These are phyloP conservation scores for Calonectria honghensis DNA, from an alignment of 2,329 filamentous ascomycete species.

Conservation along the genomic window DNA sequence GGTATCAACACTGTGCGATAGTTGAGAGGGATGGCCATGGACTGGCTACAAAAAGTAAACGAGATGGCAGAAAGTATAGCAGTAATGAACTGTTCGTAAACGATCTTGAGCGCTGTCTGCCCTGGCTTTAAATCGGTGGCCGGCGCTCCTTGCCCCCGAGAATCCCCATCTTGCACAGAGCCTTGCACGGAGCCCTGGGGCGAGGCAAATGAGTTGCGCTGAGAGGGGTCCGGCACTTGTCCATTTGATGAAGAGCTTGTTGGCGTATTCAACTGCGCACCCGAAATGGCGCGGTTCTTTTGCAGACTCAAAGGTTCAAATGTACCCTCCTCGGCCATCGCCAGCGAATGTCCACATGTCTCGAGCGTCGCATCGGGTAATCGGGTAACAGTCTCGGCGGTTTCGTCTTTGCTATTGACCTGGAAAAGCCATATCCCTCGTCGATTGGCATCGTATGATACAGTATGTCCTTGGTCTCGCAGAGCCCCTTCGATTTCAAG, in stretches of 20 bases:
- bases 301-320: slow-evolving; percentile 71
- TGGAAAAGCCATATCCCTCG: slow-evolving; percentile 74
- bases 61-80: slow-evolving; percentile 72
- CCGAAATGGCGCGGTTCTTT: slow-evolving; percentile 64
- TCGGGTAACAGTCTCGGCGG: slow-evolving; percentile 47
- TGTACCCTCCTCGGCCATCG: slow-evolving; percentile 68
- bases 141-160: slow-evolving; percentile 55
- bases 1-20: slow-evolving; percentile 71
- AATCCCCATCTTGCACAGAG: slow-evolving; percentile 53
- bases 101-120: slow-evolving; percentile 61
- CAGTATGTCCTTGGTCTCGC: slow-evolving; percentile 72
- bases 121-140: slow-evolving; percentile 50
- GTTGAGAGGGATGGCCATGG: slow-evolving; percentile 72
- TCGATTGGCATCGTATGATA: slow-evolving; percentile 70
- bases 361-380: slow-evolving; percentile 64
- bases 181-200: slow-evolving; percentile 43
- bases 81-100: slow-evolving; percentile 73
- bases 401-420: slow-evolving; percentile 65
- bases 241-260: slow-evolving; percentile 67
- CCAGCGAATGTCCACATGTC: slow-evolving; percentile 66
- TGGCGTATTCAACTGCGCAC: slow-evolving; percentile 66
- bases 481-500: slow-evolving; percentile 72
- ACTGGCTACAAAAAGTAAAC: slow-evolving; percentile 68
- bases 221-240: slow-evolving; percentile 62
- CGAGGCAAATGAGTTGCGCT: slow-evolving; percentile 53